phyloP scores from a whole-genome alignment of 129 eudicot genomes.

The Scalesia atractyloides region DNA sequence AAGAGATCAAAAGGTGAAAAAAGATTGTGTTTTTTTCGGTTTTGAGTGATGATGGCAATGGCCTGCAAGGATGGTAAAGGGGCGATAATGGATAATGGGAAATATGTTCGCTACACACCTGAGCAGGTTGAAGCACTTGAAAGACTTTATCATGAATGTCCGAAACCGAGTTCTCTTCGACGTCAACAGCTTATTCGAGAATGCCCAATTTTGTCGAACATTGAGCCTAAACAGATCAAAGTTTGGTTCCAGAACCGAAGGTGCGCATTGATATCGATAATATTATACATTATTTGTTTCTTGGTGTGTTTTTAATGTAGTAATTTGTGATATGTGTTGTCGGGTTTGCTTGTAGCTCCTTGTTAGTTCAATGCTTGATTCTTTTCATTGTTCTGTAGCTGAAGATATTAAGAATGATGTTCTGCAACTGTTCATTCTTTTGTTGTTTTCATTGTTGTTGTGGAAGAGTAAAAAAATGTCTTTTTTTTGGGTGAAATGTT shows the following conservation, averaged over 20 bases:
- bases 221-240: conserved; percentile 46
- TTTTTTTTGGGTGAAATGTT: neutral
- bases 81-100: conserved; percentile 42
- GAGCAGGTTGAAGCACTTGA: conserved; percentile 54
- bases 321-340: neutral
- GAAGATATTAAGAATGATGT: neutral
- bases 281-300: neutral
- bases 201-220: conserved; percentile 39
- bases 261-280: conserved; percentile 8
- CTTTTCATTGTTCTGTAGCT: neutral
- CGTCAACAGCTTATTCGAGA: conserved; percentile 44
- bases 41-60: conserved; percentile 28
- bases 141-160: conserved; percentile 40
- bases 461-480: neutral
- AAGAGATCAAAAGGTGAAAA: conserved; percentile 3
- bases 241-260: conserved; percentile 54
- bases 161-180: conserved; percentile 36
- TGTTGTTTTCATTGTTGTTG: neutral
- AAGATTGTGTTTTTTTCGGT: neutral
- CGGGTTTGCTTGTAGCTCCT: neutral
- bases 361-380: neutral
- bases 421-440: neutral
- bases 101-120: conserved; percentile 37
- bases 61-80: conserved; percentile 44
- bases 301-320: neutral